phyloP scores from a whole-genome alignment of 805 yeast species.

The Starmera dryadoides region DNA sequence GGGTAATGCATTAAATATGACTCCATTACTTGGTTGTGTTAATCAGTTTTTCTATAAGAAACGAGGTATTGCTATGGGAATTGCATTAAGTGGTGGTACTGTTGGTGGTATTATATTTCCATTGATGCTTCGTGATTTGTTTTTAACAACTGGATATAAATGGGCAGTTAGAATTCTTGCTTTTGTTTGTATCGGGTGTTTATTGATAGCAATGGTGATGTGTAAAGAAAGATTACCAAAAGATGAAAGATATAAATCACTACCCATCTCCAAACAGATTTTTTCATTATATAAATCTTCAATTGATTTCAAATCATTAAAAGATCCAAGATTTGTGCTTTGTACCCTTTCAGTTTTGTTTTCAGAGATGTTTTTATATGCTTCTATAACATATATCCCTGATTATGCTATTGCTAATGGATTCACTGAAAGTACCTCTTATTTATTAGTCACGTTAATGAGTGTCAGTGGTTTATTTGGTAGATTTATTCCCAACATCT shows the following conservation, averaged over 20 bases:
- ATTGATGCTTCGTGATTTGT: conserved; percentile 39
- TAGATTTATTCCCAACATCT: conserved; percentile 33
- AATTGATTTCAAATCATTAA: conserved; percentile 28
- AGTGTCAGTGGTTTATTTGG: conserved; percentile 34
- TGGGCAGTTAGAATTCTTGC: conserved; percentile 53
- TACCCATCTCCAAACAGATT: background rate
- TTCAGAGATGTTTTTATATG: conserved; percentile 37
- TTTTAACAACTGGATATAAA: conserved; percentile 36
- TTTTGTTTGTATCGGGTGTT: conserved; percentile 30
- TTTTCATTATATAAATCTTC: background rate
- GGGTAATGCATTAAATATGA: conserved; percentile 49
- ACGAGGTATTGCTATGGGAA: conserved; percentile 47
- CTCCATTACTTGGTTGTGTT: conserved; percentile 55
- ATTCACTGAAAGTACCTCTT: conserved; percentile 2
- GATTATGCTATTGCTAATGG: conserved; percentile 27
- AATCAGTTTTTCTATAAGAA: conserved; percentile 56
- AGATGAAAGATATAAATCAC: background rate
- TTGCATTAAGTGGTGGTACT: conserved; percentile 44
- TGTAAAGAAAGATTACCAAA: background rate
- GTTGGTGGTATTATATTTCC: conserved; percentile 51
- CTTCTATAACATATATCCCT: conserved; percentile 38
- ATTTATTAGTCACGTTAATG: conserved; percentile 37
- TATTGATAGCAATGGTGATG: conserved; percentile 22
- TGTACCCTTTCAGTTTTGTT: conserved; percentile 32
- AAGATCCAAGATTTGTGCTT: conserved; percentile 34